Conservation (phyloP, 2,329 filamentous ascomycete species). For the Ciborinia camelliae region DNA sequence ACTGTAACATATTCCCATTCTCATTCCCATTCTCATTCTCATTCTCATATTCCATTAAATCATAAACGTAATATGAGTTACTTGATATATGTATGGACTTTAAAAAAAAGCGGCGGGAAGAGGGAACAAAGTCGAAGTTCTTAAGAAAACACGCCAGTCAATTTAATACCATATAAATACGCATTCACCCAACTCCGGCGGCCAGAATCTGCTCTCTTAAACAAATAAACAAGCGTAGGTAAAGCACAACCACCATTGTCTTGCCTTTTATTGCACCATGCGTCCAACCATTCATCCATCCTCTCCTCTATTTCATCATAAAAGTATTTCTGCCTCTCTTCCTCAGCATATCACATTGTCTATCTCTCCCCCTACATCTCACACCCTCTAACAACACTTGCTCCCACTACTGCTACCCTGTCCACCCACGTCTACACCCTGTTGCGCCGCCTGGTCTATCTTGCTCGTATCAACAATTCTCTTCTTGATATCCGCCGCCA, state of each 20-base stretch:
- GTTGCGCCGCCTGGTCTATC: constrained; percentile 58
- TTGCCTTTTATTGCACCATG: constrained; percentile 2
- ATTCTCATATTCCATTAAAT: not conserved
- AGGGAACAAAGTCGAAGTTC: not conserved
- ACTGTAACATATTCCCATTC: constrained; percentile 17
- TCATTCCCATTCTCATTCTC: not conserved
- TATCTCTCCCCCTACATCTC: not conserved
- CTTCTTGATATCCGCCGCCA: constrained; percentile 98
- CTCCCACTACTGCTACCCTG: constrained; percentile 54
- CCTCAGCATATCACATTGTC: constrained; percentile 13
- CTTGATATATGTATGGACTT: not conserved
- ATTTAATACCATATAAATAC: constrained; percentile 23
- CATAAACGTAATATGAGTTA: not conserved
- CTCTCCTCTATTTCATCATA: constrained; percentile 8
- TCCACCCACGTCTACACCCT: constrained; percentile 66
- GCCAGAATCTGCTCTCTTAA: constrained; percentile 35
- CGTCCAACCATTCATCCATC: constrained; percentile 1
- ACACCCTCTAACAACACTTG: constrained; percentile 69
- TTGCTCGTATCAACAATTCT: constrained; percentile 89
- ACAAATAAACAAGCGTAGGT: constrained; percentile 27
- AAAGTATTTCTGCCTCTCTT: constrained; percentile 19
- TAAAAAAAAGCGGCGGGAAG: not conserved
- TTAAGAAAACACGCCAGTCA: constrained; percentile 18
- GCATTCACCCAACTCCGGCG: constrained; percentile 35
- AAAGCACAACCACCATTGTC: constrained; percentile 19